Base-by-base conservation (phyloP, 306 rosid species). In the Vachellia pachyceras region DNA sequence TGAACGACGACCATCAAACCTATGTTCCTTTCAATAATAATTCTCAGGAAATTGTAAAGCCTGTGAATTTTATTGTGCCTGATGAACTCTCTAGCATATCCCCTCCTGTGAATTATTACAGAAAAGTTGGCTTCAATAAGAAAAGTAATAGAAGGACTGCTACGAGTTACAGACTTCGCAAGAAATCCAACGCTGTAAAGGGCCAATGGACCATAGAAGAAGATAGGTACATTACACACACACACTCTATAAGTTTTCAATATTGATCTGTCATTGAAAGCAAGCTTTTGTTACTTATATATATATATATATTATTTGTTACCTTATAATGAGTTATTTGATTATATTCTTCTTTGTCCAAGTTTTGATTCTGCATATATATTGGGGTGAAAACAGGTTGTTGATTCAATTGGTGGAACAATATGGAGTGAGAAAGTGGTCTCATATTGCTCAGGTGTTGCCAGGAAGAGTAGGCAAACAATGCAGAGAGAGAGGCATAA, bases 401-500 rank as follows among this genome's bases (percentile, higher is more conserved):
- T 81, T 95, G 85, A 84, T 90, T 85, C 92, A 89, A 63, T 83
- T 95, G 85, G 98, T 95, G 35, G 91, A 86, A 52, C 91, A 90
- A 79, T 78, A 79, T 91, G 99, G 99, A 76, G 77, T 93, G 86
- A 95, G 97, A 72, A 95, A 95, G 84, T 95, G 99, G 99, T 90
- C 98, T 66, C 92, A 93, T 36, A 89, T 93, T 39, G 98, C 99
- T 80, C 98, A 87, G 44, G 86, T 86, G 82, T 86, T 95, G 88
- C 93, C 94, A 40, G 97, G 98, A 67, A 91, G 99, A 83, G 93
- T 93, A 58, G 98, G 99, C 54, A 95, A 95, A 79, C 99, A 93
- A 11, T 95, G 99, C 77, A 90, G 99, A 85, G 98, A 95, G 82
- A 83, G 99, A 82, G 99, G 98, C 99, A 95, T 84, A 95, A 95